Conservation (phyloP, 225 moss, liverwort and hornwort species). For the Sphagnum contortum region DNA sequence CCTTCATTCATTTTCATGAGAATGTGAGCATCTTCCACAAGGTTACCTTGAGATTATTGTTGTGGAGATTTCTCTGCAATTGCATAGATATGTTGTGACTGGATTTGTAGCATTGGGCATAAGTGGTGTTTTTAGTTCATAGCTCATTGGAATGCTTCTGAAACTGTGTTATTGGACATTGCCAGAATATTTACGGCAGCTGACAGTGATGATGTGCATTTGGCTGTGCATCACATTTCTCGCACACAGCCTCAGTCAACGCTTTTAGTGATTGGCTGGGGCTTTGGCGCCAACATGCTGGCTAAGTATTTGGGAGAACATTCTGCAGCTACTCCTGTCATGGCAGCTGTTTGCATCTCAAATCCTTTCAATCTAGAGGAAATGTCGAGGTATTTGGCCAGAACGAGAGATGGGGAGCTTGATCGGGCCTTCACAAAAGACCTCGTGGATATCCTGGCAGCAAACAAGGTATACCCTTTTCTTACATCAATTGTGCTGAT, state of each 20-base stretch:
- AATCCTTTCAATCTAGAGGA: conserved; percentile 64
- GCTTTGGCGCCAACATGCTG: conserved; percentile 79
- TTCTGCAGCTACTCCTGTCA: conserved; percentile 39
- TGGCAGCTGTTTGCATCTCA: conserved; percentile 79
- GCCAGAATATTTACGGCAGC: conserved; percentile 95
- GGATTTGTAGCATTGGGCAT: no score
- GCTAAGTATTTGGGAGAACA: conserved; percentile 86
- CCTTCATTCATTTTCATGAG: no score
- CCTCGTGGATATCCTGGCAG: conserved; percentile 53
- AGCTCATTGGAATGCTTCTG: background rate
- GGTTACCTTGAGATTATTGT: no score
- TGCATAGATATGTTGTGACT: no score
- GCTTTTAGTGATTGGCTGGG: conserved; percentile 76
- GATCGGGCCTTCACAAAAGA: conserved; percentile 49
- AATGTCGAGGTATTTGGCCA: conserved; percentile 22
- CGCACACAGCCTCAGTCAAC: conserved; percentile 51
- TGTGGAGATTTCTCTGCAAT: no score
- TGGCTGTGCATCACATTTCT: conserved; percentile 55
- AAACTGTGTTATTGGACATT: conserved; percentile 38
- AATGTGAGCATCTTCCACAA: no score
- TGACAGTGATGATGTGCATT: conserved; percentile 91
- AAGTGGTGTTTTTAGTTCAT: no score
- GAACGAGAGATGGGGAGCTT: conserved; percentile 34
- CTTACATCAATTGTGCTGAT: background rate
- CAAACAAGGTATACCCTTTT: conserved; percentile 49